These are phyloP conservation scores for Calocybe cyanea DNA, from an alignment of 768 basidiomycete species.

Conservation along the genomic window DNA sequence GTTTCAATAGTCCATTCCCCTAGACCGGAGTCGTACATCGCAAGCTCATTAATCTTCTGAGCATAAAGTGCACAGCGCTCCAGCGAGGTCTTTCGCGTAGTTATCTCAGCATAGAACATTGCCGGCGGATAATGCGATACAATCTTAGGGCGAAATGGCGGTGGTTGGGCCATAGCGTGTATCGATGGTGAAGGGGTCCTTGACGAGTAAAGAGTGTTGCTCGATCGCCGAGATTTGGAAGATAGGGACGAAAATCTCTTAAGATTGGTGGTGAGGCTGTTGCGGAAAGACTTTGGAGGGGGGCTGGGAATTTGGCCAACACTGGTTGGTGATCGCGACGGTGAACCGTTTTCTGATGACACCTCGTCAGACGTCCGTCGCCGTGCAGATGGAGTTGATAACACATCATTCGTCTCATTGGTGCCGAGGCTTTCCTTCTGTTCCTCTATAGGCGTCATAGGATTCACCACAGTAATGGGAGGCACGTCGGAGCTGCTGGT, in stretches of 20 bases:
- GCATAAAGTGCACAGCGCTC: slow-evolving; percentile 77
- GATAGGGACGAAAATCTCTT: slow-evolving; percentile 54
- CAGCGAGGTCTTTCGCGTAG: slow-evolving; percentile 45
- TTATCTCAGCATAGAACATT: slow-evolving; percentile 68
- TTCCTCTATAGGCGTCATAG: slow-evolving; percentile 14
- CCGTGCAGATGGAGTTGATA: slow-evolving; percentile 7
- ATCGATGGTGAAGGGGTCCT: slow-evolving; percentile 33
- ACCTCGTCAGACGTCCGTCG: slow-evolving; percentile 17
- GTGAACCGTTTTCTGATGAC: slow-evolving; percentile 10
- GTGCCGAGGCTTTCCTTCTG: slow-evolving; percentile 6
- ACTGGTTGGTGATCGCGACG: slow-evolving; percentile 16
- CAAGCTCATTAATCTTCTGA: slow-evolving; percentile 79
- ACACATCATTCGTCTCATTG: slow-evolving; percentile 12
- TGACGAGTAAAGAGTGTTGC: slow-evolving; percentile 30
- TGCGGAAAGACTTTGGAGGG: slow-evolving; percentile 47
- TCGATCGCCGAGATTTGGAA: slow-evolving; percentile 32
- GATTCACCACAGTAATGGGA: slow-evolving; percentile 35
- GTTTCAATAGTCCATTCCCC: slow-evolving; percentile 68
- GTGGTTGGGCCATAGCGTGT: slow-evolving; percentile 10
- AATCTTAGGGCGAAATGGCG: slow-evolving; percentile 26
- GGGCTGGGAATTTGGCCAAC: slow-evolving; percentile 38
- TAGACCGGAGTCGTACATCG: slow-evolving; percentile 71
- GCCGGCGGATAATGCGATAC: slow-evolving; percentile 51
- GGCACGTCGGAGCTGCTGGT: slow-evolving; percentile 23
- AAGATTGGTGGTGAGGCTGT: slow-evolving; percentile 41